Evolutionary conservation across 163 green algal genomes (phyloP), one percentile per base, ranked within the genome.

Genomic region (Volvox carteri): DNA sequence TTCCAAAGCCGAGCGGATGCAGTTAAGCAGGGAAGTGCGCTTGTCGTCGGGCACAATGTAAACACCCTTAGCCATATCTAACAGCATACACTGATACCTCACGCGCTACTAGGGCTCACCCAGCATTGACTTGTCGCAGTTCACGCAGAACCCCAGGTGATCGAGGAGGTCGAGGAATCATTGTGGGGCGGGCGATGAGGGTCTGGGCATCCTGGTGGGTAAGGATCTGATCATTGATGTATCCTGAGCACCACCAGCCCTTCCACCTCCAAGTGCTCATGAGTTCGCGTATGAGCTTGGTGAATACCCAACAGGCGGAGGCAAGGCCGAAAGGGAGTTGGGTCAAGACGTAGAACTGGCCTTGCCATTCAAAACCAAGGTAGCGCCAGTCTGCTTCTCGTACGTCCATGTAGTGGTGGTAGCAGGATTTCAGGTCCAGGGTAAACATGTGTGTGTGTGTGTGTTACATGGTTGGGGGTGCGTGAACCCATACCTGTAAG

Each of bases 351-450:
- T n/a, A n/a, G n/a, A n/a, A n/a, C n/a, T n/a, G n/a, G n/a, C n/a
- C n/a, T n/a, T n/a, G n/a, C n/a, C n/a, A n/a, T n/a, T n/a, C n/a
- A n/a, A n/a, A n/a, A n/a, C n/a, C n/a, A n/a, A n/a, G n/a, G n/a
- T n/a, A n/a, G n/a, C n/a, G n/a, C n/a, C n/a, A n/a, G n/a, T 23
- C 28, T 44, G 42, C 44, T 19, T 19, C 5, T 0, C 12, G 1
- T 4, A 81, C 42, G 46, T 81, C 74, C 5, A 81, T 14, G n/a
- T n/a, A n/a, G n/a, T 81, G 74, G 74, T 81, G 74, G 46, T 81
- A 81, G 46, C 74, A 44, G 74, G 28, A 46, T 46, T 81, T 81
- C 0, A 81, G 23, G 74, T 81, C 74, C 4, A n/a, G n/a, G n/a
- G n/a, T n/a, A n/a, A n/a, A n/a, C n/a, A n/a, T n/a, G n/a, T n/a